Percentiles rank a stretch among this genome's conserved stretches.
These are phyloP conservation scores for Croton laevigatus DNA, from an alignment of 441 rosid genomes.

Conservation along the genomic window DNA sequence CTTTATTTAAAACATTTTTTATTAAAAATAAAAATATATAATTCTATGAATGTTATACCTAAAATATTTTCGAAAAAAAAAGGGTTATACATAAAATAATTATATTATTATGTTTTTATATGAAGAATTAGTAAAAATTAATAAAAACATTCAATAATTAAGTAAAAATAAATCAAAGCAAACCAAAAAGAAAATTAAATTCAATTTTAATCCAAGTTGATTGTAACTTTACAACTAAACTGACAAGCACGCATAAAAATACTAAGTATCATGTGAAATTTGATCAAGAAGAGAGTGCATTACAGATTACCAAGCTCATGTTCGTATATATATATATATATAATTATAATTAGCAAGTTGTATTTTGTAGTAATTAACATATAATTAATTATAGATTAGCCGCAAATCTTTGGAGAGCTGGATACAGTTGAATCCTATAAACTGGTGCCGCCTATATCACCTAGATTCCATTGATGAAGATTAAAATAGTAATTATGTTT, in stretches of 20 bases:
- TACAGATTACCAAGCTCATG: not conserved
- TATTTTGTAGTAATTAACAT: not conserved
- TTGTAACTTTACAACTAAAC: not conserved
- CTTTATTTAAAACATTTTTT: no score
- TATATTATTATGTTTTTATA: no score
- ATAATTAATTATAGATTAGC: slow-evolving; percentile 1
- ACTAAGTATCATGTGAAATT: not conserved
- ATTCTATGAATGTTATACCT: no score
- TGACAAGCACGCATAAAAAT: not conserved
- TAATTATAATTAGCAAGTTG: slow-evolving; percentile 5
- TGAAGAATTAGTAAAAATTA: no score
- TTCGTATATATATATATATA: not conserved
- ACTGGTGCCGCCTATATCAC: not conserved
- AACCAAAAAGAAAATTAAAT: not conserved
- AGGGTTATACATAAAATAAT: no score
- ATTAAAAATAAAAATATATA: no score
- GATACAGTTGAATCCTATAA: slow-evolving; percentile 1
- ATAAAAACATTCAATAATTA: not conserved
- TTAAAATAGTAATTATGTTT: not conserved
- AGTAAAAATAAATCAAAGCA: not conserved
- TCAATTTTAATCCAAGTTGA: not conserved
- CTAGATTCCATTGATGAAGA: slow-evolving; percentile 11
- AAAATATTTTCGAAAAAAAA: no score
- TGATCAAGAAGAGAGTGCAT: slow-evolving; percentile 8
- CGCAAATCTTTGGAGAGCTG: slow-evolving; percentile 17